Evolutionary conservation across 2,329 filamentous ascomycete genomes (phyloP).

Genomic region (Lachnum nothofagi): DNA sequence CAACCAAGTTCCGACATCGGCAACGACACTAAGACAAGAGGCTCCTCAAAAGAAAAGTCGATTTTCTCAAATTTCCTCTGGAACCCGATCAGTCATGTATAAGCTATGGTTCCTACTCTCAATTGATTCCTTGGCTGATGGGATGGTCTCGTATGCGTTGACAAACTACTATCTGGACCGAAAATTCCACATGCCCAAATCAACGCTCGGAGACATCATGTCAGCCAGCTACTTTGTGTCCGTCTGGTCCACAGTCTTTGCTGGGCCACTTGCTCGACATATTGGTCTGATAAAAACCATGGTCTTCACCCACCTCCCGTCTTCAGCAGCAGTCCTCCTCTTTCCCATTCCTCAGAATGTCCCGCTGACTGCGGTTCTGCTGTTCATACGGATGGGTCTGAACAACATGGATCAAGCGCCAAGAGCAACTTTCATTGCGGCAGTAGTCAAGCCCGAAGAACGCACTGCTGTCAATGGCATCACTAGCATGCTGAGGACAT

Average conservation of each 20-base stretch:
- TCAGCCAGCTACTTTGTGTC: slow-evolving; percentile 52
- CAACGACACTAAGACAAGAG: neutral
- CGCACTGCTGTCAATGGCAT: slow-evolving; percentile 67
- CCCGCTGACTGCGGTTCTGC: slow-evolving; percentile 52
- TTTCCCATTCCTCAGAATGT: slow-evolving; percentile 43
- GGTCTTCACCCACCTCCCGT: slow-evolving; percentile 69
- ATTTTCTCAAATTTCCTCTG: slow-evolving; percentile 51
- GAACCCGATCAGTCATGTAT: slow-evolving; percentile 55
- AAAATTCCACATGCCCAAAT: slow-evolving; percentile 52
- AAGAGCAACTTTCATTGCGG: slow-evolving; percentile 62
- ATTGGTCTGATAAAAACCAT: slow-evolving; percentile 62
- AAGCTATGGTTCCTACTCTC: slow-evolving; percentile 61
- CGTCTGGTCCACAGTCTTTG: slow-evolving; percentile 46
- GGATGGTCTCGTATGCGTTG: slow-evolving; percentile 55
- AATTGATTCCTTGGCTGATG: slow-evolving; percentile 60
- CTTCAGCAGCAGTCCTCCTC: slow-evolving; percentile 52
- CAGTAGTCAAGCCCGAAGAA: slow-evolving; percentile 57
- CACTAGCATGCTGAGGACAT: slow-evolving; percentile 62
- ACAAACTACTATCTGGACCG: slow-evolving; percentile 55
- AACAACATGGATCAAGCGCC: slow-evolving; percentile 68
- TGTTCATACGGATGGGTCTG: slow-evolving; percentile 56
- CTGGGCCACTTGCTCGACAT: slow-evolving; percentile 45
- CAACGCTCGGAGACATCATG: slow-evolving; percentile 55
- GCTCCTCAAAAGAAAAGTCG: slow-evolving; percentile 27
- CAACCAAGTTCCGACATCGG: neutral